A percentile compares a stretch with the other conserved stretches of the same genome.
Conservation (phyloP, 2,329 filamentous ascomycete genomes). For the Fusarium anthophilum region DNA sequence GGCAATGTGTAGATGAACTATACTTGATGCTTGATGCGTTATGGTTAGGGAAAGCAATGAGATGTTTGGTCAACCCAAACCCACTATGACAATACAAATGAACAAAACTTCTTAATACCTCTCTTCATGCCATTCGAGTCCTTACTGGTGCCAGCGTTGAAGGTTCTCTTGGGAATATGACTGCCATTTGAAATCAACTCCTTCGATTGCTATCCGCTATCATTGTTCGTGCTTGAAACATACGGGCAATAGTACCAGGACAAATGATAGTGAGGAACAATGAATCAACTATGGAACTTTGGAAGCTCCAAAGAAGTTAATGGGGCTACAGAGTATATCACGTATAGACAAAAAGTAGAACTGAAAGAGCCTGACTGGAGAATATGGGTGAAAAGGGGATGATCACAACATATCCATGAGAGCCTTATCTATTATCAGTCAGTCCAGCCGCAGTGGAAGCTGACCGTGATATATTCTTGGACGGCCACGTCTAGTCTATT, state of each 20-base stretch:
- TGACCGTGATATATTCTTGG: not conserved
- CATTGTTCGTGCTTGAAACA: not conserved
- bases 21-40: constrained; percentile 27
- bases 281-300: not conserved
- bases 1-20: constrained; percentile 25
- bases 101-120: not conserved
- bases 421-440: not conserved
- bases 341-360: not conserved
- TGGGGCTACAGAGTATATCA: not conserved
- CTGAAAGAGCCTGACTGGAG: not conserved
- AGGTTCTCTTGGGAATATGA: not conserved
- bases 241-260: not conserved
- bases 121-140: not conserved
- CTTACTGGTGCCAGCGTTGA: no score
- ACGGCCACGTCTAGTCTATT: not conserved
- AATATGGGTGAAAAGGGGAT: not conserved
- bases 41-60: constrained; percentile 10
- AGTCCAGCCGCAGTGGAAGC: not conserved
- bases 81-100: constrained; percentile 4
- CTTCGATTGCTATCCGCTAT: not conserved
- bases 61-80: constrained; percentile 10
- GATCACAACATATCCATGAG: not conserved
- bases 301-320: not conserved
- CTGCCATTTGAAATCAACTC: not conserved
- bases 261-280: not conserved